phyloP scores from a whole-genome alignment of 352 stramenopile species.

The Phytophthora pseudosyringae region DNA sequence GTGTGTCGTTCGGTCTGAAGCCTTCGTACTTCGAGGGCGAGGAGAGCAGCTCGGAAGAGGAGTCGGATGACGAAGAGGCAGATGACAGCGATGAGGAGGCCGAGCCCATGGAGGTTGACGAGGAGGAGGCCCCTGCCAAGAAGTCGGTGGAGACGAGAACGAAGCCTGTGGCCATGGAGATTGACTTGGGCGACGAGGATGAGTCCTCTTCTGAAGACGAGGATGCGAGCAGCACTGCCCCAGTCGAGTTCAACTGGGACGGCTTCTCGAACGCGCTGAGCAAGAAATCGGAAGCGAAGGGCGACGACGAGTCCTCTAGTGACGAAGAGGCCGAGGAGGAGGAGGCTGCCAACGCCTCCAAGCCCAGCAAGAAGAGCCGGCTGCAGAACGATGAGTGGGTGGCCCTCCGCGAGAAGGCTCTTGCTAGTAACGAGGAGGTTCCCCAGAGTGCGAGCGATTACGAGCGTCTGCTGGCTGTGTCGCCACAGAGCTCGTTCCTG shows the following conservation, averaged over 20 bases:
- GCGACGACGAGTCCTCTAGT: slow-evolving; percentile 56
- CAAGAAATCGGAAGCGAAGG: slow-evolving; percentile 51
- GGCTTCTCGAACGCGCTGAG: slow-evolving; percentile 81
- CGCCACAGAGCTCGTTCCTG: slow-evolving; percentile 95
- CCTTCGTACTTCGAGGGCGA: slow-evolving; percentile 96
- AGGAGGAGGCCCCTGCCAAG: slow-evolving; percentile 51
- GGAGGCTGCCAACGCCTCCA: slow-evolving; percentile 72
- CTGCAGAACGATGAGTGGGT: slow-evolving; percentile 95
- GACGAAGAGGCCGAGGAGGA: slow-evolving; percentile 57
- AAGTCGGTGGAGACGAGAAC: slow-evolving; percentile 42
- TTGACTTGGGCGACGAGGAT: slow-evolving; percentile 58
- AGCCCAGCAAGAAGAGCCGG: slow-evolving; percentile 91
- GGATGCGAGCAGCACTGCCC: slow-evolving; percentile 33
- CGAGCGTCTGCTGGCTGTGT: slow-evolving; percentile 94
- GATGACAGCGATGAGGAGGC: slow-evolving; percentile 51
- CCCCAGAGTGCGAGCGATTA: slow-evolving; percentile 95
- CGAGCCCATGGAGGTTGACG: slow-evolving; percentile 60
- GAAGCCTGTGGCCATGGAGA: slow-evolving; percentile 44
- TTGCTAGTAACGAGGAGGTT: slow-evolving; percentile 92
- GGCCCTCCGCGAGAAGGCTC: slow-evolving; percentile 91
- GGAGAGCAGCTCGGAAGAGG: slow-evolving; percentile 87
- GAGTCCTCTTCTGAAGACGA: slow-evolving; percentile 74
- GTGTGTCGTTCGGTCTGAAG: slow-evolving; percentile 96
- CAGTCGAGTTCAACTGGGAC: slow-evolving; percentile 90
- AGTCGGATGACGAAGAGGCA: slow-evolving; percentile 79